Evolutionary conservation across 225 moss, liverwort and hornwort genomes (phyloP).

Genomic region (Lunularia cruciata): DNA sequence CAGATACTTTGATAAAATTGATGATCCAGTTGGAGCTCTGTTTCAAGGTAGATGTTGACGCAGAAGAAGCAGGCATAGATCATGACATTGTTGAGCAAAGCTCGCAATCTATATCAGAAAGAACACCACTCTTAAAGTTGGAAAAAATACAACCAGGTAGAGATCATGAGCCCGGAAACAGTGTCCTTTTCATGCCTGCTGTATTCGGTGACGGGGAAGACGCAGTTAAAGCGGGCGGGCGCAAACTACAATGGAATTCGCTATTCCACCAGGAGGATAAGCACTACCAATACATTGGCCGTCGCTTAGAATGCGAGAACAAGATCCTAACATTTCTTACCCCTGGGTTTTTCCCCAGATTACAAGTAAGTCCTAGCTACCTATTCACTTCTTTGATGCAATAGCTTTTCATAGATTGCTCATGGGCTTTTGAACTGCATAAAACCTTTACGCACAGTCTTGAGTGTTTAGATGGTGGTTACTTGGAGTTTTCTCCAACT

Average conservation of each 20-base stretch:
- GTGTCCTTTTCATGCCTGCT: conserved; percentile 60
- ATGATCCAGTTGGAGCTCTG: conserved; percentile 77
- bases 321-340: conserved; percentile 59
- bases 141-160: not conserved
- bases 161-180: not conserved
- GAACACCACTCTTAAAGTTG: conserved; percentile 5
- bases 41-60: conserved; percentile 45
- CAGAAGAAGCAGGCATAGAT: not conserved
- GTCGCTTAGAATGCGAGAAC: conserved; percentile 69
- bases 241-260: conserved; percentile 52
- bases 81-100: not conserved
- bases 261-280: conserved; percentile 1
- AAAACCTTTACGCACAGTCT: not conserved
- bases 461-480: not conserved
- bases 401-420: not conserved
- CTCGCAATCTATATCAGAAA: conserved; percentile 5
- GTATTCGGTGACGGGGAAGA: conserved; percentile 40
- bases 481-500: not conserved
- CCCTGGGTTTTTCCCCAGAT: conserved; percentile 74
- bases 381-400: not conserved
- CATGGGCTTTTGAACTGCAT: not conserved
- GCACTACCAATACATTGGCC: conserved; percentile 48
- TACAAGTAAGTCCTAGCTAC: conserved; percentile 50
- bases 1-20: conserved; percentile 60
- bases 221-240: conserved; percentile 32